Evolutionary conservation across 2,329 filamentous ascomycete species (phyloP), one percentile per base, ranked within the genome.

Genomic region (Fusarium luffae): DNA sequence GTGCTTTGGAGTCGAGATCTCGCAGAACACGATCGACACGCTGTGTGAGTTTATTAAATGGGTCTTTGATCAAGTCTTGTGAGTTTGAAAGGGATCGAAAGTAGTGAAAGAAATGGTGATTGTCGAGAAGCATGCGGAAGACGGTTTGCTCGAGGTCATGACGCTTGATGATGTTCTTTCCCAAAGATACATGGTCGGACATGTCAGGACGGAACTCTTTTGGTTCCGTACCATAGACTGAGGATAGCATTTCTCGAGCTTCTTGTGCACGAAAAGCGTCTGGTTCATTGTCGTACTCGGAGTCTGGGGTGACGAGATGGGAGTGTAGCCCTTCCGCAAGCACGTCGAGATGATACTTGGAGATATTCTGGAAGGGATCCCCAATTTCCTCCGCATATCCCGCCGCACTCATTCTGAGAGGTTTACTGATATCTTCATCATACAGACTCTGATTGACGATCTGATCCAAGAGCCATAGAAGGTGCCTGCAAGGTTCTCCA

Each of bases 401-500:
- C 11, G 77, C 68, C 4, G 77, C 54, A 3, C 77, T 82, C 78
- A 87, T 79, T 25, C 75, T 82, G 46, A 86, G 76, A 21, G 82
- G 79, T 16, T 78, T 74, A 8, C 75, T 66, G 11, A 73, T 73
- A 48, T 80, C 76, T 40, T 80, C 78, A 42, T 80, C 76, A 63
- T 83, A 82, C 6, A 85, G 73, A 5, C 82, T 81, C 70, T 86
- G 82, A 54, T 82, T 82, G 21, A 83, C 79, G 30, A 88, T 79
- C 71, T 83, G 83, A 75, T 88, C 86, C 49, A 86, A 81, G 16
- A 88, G 79, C 85, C 85, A 88, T 28, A 88, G 74, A 30, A 86
- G 76, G 63, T 88, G 86, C 13, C 82, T 79, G 72, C 86, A 88
- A 0, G 83, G 84, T 37, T 73, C 68, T 49, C 71, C 68, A 47